Percentiles rank a stretch among this genome's conserved stretches.
Evolutionary conservation across 805 yeast species (phyloP).

Genomic region (Sugiyamaella qingdaonensis): DNA sequence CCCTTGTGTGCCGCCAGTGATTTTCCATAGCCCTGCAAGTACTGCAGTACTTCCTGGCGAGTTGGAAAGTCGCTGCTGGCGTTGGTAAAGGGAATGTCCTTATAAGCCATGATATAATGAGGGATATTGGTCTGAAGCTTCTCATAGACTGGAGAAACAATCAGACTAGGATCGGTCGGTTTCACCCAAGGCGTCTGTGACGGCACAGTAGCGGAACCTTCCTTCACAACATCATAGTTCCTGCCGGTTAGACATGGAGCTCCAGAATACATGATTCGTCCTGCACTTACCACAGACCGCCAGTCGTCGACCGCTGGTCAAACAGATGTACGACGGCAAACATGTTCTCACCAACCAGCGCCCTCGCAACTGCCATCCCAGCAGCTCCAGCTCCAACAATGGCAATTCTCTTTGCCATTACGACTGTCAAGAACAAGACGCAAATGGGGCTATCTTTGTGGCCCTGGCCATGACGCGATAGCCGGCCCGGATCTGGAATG

Average conservation of each 20-base stretch:
- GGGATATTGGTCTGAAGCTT: conserved; percentile 68
- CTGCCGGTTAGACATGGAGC: neutral
- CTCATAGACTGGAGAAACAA: conserved; percentile 59
- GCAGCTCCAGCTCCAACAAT: conserved; percentile 78
- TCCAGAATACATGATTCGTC: conserved; percentile 22
- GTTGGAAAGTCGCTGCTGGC: conserved; percentile 47
- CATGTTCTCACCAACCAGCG: conserved; percentile 48
- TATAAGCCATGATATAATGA: conserved; percentile 61
- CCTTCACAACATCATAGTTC: conserved; percentile 9
- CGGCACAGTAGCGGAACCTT: conserved; percentile 30
- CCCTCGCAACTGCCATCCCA: conserved; percentile 64
- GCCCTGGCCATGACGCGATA: neutral
- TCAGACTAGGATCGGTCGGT: conserved; percentile 30
- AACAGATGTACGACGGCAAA: conserved; percentile 48
- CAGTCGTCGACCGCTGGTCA: conserved; percentile 56
- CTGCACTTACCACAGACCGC: conserved; percentile 76
- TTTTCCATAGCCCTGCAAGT: conserved; percentile 53
- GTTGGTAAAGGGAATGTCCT: conserved; percentile 43
- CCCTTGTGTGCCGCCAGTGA: conserved; percentile 33
- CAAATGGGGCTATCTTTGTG: no score
- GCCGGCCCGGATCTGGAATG: no score
- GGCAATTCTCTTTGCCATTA: conserved; percentile 42
- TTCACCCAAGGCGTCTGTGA: conserved; percentile 27
- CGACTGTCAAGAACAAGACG: neutral
- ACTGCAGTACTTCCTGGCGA: conserved; percentile 56